Base-by-base conservation (phyloP, 306 rosid genomes). In the Lathyrus aphaca region DNA sequence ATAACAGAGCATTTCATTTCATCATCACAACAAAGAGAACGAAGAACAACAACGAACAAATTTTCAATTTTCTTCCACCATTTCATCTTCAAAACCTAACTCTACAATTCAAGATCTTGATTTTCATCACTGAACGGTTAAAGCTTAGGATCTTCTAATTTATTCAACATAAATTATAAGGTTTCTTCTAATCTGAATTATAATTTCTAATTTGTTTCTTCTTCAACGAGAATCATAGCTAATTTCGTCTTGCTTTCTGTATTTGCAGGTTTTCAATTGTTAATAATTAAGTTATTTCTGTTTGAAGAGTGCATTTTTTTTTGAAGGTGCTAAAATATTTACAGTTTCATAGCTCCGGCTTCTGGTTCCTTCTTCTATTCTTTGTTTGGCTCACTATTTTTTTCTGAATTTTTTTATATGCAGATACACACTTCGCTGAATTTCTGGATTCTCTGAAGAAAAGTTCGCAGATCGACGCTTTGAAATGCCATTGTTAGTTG, bases 1-100 rank as follows among this genome's bases (percentile, higher is more conserved):
- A 48, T 32, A 79, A 60, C 85, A 78, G 45, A 79, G 85, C 81
- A 79, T 83, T 83, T 86, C 86, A 87, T 85, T 86, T 66, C 78
- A 40, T 40, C 46, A 42, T 72, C 67, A 70, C 69, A 48, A 43
- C 10, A 62, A 58, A 78, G 45, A 60, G 39, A 59, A 57, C 16
- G 19, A 57, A 29, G 11, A 66, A 66, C 55, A 74, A 57, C 56
- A 74, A 71, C 55, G 4, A 49, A 21, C 1, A 12, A 0, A 0
- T 42, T 76, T 58, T 79, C 76, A 16, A 57, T 45, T 11, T 5
- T 17, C 51, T 40, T 66, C 60, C 64, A 46, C 74, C 71, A 46
- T 74, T 45, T 66, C 18, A 25, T 80, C 67, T 49, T 3, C 23
- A 23, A 15, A 44, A 13, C 68, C 40, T 43, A 71, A 74, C 78